phyloP scores from a whole-genome alignment of 768 basidiomycete genomes.

The Chalciporus chontae region DNA sequence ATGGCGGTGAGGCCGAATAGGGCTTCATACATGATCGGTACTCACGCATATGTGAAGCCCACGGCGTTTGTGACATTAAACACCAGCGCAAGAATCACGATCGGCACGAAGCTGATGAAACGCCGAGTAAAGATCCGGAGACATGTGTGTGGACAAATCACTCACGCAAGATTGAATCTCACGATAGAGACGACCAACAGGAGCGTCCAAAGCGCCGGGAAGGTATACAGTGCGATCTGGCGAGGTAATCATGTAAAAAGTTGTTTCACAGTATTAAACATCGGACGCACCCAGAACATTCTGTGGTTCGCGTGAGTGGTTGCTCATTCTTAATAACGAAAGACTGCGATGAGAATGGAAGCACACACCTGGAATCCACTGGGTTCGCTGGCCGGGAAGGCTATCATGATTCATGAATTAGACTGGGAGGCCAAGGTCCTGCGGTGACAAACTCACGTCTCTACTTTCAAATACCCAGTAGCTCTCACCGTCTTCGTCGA shows the following conservation, averaged over 20 bases:
- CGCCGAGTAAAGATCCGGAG: slow-evolving; percentile 9
- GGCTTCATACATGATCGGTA: slow-evolving; percentile 13
- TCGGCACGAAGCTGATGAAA: slow-evolving; percentile 78
- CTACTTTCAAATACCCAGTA: slow-evolving; percentile 99
- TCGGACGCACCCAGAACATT: slow-evolving; percentile 87
- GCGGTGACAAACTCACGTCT: slow-evolving; percentile 58
- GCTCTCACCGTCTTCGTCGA: slow-evolving; percentile 93
- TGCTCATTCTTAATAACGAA: slow-evolving; percentile 7
- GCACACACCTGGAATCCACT: slow-evolving; percentile 74
- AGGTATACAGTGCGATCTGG: slow-evolving; percentile 84
- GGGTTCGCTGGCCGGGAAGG: slow-evolving; percentile 87
- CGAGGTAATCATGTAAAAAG: slow-evolving; percentile 7
- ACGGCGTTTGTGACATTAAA: slow-evolving; percentile 97
- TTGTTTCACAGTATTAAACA: slow-evolving; percentile 5
- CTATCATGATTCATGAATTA: slow-evolving; percentile 36
- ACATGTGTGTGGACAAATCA: slow-evolving; percentile 14
- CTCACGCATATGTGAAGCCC: slow-evolving; percentile 93
- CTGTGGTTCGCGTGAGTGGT: slow-evolving; percentile 36
- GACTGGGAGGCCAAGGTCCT: not conserved
- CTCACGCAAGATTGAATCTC: slow-evolving; percentile 85
- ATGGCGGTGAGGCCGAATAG: slow-evolving; percentile 9
- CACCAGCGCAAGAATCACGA: slow-evolving; percentile 88
- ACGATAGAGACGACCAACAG: slow-evolving; percentile 87
- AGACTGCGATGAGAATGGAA: slow-evolving; percentile 4
- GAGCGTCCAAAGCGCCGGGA: slow-evolving; percentile 84